Percentiles rank a stretch among this genome's conserved stretches.
Conservation (phyloP, 2,329 filamentous ascomycete species). For the Colletotrichum scovillei region DNA sequence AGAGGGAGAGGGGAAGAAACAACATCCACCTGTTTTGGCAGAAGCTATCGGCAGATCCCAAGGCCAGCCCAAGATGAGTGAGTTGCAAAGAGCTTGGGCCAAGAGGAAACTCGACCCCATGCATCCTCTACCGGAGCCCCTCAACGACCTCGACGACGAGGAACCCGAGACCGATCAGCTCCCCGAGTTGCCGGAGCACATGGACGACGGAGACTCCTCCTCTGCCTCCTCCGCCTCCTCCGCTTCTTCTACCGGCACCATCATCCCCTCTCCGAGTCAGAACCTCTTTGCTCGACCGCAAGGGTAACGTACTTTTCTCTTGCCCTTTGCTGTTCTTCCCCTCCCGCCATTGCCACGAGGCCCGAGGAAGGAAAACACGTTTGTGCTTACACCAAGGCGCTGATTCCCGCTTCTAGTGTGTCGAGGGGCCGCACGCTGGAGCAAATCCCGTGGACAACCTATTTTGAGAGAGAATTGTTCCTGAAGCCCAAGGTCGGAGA, state of each 20-base stretch:
- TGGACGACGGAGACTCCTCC: constrained; percentile 75
- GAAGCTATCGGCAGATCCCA: neutral
- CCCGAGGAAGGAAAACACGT: neutral
- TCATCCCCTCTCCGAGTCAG: constrained; percentile 81
- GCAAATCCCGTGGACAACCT: constrained; percentile 86
- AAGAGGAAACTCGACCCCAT: constrained; percentile 77
- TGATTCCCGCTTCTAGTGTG: constrained; percentile 22
- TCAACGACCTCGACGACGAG: constrained; percentile 66
- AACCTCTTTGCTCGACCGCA: constrained; percentile 79
- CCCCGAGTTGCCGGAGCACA: constrained; percentile 56
- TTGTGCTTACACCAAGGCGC: neutral
- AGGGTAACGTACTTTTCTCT: constrained; percentile 60
- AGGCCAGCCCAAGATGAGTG: constrained; percentile 71
- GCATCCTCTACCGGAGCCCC: constrained; percentile 61
- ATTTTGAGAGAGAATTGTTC: constrained; percentile 89
- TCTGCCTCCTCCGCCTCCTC: constrained; percentile 74
- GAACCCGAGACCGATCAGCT: constrained; percentile 60
- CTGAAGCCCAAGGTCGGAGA: constrained; percentile 58
- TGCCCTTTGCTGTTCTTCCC: neutral
- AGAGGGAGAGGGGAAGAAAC: neutral
- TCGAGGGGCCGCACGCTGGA: constrained; percentile 66
- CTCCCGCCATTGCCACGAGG: neutral
- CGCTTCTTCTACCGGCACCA: constrained; percentile 92
- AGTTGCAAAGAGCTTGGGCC: constrained; percentile 82
- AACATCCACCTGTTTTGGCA: neutral